These are phyloP conservation scores for Xylaria flabelliformis DNA, from an alignment of 495 filamentous ascomycete species.

Conservation along the genomic window DNA sequence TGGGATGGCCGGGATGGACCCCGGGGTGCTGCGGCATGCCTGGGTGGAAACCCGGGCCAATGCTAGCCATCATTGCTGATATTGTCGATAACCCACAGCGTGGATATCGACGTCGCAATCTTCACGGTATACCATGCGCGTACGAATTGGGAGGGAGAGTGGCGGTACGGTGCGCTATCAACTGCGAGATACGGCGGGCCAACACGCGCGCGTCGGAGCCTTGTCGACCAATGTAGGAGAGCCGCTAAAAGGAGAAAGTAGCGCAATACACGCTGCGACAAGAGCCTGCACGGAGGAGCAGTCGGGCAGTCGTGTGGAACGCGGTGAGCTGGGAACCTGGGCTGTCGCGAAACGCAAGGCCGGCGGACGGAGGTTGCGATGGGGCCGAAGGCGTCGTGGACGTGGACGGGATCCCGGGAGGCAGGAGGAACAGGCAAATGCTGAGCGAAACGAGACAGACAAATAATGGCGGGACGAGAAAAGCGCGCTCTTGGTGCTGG, in stretches of 20 bases:
- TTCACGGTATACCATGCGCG: constrained; percentile 55
- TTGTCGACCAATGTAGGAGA: neutral
- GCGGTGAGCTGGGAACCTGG: constrained; percentile 12
- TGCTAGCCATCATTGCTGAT: constrained; percentile 69
- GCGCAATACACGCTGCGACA: neutral
- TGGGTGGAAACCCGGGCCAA: constrained; percentile 72
- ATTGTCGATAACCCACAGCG: constrained; percentile 56
- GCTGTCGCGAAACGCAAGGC: constrained; percentile 5
- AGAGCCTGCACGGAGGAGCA: neutral
- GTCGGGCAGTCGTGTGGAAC: constrained; percentile 4
- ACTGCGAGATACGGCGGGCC: neutral
- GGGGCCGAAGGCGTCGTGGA: constrained; percentile 11
- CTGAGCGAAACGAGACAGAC: neutral
- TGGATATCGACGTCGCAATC: constrained; percentile 54
- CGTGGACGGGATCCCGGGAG: neutral
- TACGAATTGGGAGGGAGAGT: neutral
- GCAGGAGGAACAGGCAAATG: neutral
- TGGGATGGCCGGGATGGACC: constrained; percentile 78
- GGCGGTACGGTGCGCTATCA: neutral
- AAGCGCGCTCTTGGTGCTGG: constrained; percentile 6
- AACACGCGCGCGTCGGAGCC: constrained; percentile 10
- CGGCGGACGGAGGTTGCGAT: neutral
- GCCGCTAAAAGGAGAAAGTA: neutral
- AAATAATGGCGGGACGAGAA: neutral
- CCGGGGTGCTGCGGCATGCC: constrained; percentile 76